Base-by-base conservation (phyloP, 169 alveolate species). In the Cryptosporidium tyzzeri region DNA sequence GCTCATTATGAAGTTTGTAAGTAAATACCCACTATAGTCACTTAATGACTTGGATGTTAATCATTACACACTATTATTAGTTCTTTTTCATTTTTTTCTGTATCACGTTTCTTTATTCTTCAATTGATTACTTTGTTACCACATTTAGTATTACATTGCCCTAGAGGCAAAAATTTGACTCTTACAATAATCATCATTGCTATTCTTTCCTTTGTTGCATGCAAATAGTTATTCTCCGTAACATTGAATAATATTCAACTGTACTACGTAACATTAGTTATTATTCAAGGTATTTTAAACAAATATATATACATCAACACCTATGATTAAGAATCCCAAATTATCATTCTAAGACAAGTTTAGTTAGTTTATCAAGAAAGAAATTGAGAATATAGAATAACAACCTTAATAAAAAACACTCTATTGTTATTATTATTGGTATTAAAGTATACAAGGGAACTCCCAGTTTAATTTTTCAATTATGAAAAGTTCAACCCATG, bases 371-470 rank as follows among this genome's bases (percentile, higher is more conserved):
- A 7, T n/a, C 62, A 26, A 8, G 51, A 33, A n/a, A 33, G 33
- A 33, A 33, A 21, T 31, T 1, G 50, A 33, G 50, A 37, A n/a
- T 65, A 65, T 65, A 65, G 71, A 65, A 33, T 65, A 65, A 65
- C 71, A 65, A 65, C 71, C 71, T 65, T 65, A 65, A 65, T 65
- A 33, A 33, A 37, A 12, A 65, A 65, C 71, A 65, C 71, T 65
- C 50, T 65, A 65, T 65, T 65, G n/a, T 37, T 48, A 16, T 48
- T 48, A 45, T 55, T 53, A n/a, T 16, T 53, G 62, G 29, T 53
- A 53, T 53, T 55, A 55, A 23, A 55, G 67, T 55, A 55, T 23
- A 6, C 18, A 55, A 26, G 67, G 37, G 14, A 26, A 26, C 37
- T 55, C 37, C 35, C 35, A 23, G 67, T 21, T n/a, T 7, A 55